These are phyloP conservation scores for Ceratocystiopsis sp. DNA, from an alignment of 2,329 filamentous ascomycete species.

Conservation along the genomic window DNA sequence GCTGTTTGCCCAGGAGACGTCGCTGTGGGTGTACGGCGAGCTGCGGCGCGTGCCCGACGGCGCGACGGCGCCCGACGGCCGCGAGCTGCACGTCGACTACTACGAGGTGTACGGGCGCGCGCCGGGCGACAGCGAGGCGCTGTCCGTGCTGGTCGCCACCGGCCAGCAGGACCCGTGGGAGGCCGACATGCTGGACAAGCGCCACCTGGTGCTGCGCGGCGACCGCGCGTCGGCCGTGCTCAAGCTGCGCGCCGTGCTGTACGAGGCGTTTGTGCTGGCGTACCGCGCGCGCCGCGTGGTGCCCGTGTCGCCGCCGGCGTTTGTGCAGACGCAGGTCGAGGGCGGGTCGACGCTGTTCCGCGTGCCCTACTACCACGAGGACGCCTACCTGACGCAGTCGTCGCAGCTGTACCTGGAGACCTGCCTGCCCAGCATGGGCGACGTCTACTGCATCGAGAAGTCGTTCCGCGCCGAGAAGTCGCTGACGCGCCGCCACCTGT, in stretches of 20 bases:
- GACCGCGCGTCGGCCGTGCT: conserved; percentile 74
- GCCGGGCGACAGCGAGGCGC: conserved; percentile 74
- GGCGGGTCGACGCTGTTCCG: conserved; percentile 83
- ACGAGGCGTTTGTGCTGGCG: conserved; percentile 62
- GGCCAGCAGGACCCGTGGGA: conserved; percentile 45
- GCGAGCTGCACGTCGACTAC: conserved; percentile 82
- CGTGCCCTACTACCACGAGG: conserved; percentile 46
- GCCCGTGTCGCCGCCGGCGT: conserved; percentile 76
- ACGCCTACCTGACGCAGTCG: conserved; percentile 88
- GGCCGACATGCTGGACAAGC: conserved; percentile 37
- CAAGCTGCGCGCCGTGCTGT: conserved; percentile 67
- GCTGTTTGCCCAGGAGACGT: conserved; percentile 74
- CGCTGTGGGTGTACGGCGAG: conserved; percentile 68
- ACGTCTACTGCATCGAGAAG: conserved; percentile 96
- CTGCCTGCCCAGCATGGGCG: conserved; percentile 72
- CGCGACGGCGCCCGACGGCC: conserved; percentile 62
- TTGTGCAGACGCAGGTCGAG: conserved; percentile 92
- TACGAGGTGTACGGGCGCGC: conserved; percentile 55
- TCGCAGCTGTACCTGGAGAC: conserved; percentile 97
- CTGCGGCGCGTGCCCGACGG: conserved; percentile 66
- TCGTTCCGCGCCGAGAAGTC: conserved; percentile 98
- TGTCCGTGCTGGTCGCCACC: conserved; percentile 55
- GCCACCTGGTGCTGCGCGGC: conserved; percentile 73
- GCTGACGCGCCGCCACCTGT: conserved; percentile 75
- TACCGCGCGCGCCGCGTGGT: conserved; percentile 63